Percentiles rank a stretch among this genome's conserved stretches.
Conservation (phyloP, 2,329 filamentous ascomycete species). For the Ramularia endophylla region DNA sequence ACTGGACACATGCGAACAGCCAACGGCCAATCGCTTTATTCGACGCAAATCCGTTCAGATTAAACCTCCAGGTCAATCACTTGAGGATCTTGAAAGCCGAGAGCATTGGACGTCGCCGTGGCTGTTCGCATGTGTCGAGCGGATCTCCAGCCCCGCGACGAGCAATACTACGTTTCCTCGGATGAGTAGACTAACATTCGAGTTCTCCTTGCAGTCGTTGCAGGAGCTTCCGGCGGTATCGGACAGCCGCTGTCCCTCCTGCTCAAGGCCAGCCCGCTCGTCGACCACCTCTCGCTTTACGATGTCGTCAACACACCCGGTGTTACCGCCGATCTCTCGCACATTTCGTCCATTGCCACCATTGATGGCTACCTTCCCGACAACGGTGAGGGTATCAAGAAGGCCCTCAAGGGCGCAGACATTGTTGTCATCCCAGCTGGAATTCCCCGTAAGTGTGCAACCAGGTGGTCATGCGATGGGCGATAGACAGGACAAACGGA, state of each 20-base stretch:
- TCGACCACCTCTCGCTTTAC: slow-evolving; percentile 93
- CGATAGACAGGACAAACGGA: not conserved
- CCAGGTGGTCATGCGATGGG: not conserved
- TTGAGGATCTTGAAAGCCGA: too few species aligned
- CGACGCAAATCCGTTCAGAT: too few species aligned
- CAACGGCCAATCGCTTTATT: too few species aligned
- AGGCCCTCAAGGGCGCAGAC: slow-evolving; percentile 86
- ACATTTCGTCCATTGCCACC: slow-evolving; percentile 90
- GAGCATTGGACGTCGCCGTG: too few species aligned
- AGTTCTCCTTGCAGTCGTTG: slow-evolving; percentile 55
- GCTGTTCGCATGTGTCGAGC: too few species aligned
- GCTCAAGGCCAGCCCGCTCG: slow-evolving; percentile 79
- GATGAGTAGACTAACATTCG: too few species aligned
- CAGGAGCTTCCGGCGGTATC: slow-evolving; percentile 97
- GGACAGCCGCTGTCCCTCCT: slow-evolving; percentile 98
- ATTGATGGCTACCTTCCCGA: slow-evolving; percentile 81
- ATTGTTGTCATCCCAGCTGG: slow-evolving; percentile 96
- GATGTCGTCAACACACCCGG: slow-evolving; percentile 99
- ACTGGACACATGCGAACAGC: slow-evolving; percentile 7
- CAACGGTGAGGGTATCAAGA: slow-evolving; percentile 69
- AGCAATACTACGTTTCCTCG: too few species aligned
- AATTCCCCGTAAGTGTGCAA: slow-evolving; percentile 67
- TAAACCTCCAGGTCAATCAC: too few species aligned
- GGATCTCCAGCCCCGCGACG: too few species aligned
- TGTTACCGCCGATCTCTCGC: slow-evolving; percentile 91